Evolutionary conservation across 2,329 filamentous ascomycete genomes (phyloP).

Genomic region (Amauroascus verrucosus): DNA sequence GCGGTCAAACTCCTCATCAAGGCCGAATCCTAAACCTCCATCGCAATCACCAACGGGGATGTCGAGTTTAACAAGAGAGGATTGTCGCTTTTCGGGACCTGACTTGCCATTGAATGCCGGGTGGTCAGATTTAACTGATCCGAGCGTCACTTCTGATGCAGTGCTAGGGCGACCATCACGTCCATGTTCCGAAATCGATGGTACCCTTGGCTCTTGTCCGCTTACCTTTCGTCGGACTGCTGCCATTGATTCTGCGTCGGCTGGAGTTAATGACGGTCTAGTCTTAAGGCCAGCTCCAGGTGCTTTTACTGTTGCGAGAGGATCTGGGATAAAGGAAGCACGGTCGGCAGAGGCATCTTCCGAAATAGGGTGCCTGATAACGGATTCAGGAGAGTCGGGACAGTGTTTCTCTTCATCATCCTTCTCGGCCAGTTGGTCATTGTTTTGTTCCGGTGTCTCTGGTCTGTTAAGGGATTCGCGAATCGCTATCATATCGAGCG

Average conservation of each 20-base stretch:
- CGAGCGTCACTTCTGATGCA: slow-evolving; percentile 1
- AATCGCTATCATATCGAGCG: slow-evolving; percentile 28
- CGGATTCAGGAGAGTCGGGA: slow-evolving; percentile 72
- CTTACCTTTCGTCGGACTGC: slow-evolving; percentile 78
- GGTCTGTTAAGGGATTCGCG: slow-evolving; percentile 33
- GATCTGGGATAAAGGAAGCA: slow-evolving; percentile 57
- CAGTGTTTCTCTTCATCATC: slow-evolving; percentile 46
- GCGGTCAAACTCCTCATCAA: slow-evolving; percentile 87
- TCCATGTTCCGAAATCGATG: slow-evolving; percentile 6
- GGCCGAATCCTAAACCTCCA: slow-evolving; percentile 65
- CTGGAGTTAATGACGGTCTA: slow-evolving; percentile 73
- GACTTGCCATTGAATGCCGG: not conserved
- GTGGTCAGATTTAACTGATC: slow-evolving; percentile 1
- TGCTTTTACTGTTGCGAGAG: slow-evolving; percentile 78
- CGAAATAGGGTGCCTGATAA: slow-evolving; percentile 65
- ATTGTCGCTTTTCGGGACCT: slow-evolving; percentile 46
- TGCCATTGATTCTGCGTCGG: slow-evolving; percentile 74
- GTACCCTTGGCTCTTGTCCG: slow-evolving; percentile 47
- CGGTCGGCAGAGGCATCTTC: slow-evolving; percentile 32
- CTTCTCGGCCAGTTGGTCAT: slow-evolving; percentile 45
- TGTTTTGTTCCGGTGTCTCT: slow-evolving; percentile 44
- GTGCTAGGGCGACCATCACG: not conserved
- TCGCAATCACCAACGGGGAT: slow-evolving; percentile 60
- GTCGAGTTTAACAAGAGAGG: slow-evolving; percentile 71
- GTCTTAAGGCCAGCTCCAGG: slow-evolving; percentile 81